Conservation (phyloP, 371 early-diverging fungal genomes). For the Hamiltosporidium magnivora region DNA sequence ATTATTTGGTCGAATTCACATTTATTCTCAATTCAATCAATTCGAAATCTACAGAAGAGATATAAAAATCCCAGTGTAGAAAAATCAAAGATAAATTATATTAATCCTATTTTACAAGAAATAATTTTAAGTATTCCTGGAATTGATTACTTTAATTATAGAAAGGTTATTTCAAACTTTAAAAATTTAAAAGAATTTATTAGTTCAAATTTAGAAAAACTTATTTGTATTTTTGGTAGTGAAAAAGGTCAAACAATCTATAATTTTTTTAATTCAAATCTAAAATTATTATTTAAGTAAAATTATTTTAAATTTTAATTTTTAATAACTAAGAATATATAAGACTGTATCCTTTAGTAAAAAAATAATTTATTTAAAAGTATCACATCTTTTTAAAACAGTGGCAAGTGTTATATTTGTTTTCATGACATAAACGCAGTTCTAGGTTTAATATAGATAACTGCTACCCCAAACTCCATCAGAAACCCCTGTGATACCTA, state of each 20-base stretch:
- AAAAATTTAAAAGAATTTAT: constrained; percentile 33
- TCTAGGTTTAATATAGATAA: no score
- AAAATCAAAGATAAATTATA: not conserved
- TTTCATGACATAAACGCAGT: no score
- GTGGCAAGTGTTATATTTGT: no score
- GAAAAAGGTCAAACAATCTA: constrained; percentile 9
- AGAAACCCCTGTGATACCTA: no score
- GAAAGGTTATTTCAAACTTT: constrained; percentile 18
- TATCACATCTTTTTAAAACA: no score
- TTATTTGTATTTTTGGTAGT: constrained; percentile 14
- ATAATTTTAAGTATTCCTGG: constrained; percentile 33
- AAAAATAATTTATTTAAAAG: no score
- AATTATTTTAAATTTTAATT: no score
- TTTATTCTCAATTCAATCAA: constrained; percentile 14
- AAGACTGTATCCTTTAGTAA: no score
- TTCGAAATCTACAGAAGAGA: constrained; percentile 38
- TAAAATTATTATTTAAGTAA: not conserved
- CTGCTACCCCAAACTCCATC: no score
- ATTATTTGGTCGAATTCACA: constrained; percentile 40
- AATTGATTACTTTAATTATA: constrained; percentile 19
- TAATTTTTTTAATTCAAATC: constrained; percentile 22
- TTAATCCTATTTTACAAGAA: constrained; percentile 27
- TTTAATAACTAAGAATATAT: no score
- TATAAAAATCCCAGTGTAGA: constrained; percentile 2
- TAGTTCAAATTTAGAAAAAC: not conserved